Conservation (phyloP, 2,329 filamentous ascomycete species). For the Diaporthe nobilis region DNA sequence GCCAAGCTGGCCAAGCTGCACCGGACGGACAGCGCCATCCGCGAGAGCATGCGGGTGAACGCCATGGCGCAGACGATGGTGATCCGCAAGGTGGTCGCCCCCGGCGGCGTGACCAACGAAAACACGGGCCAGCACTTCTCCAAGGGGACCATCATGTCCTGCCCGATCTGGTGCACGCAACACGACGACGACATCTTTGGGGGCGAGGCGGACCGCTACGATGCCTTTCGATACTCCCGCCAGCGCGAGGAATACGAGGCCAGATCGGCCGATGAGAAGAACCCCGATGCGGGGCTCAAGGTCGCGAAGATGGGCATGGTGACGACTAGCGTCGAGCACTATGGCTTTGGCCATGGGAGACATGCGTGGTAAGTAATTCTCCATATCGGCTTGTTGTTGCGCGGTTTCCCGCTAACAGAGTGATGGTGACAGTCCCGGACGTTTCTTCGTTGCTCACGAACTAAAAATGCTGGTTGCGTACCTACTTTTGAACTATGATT, state of each 20-base stretch:
- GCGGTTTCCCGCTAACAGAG: not conserved
- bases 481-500: conserved; percentile 66
- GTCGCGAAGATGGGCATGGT: conserved; percentile 64
- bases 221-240: conserved; percentile 64
- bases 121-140: conserved; percentile 42
- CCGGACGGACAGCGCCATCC: conserved; percentile 65
- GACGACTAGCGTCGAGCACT: conserved; percentile 64
- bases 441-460: conserved; percentile 70
- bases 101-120: conserved; percentile 53
- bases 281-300: conserved; percentile 50
- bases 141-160: conserved; percentile 49
- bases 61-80: conserved; percentile 62
- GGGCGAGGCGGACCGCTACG: conserved; percentile 57
- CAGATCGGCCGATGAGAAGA: conserved; percentile 48
- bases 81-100: conserved; percentile 60
- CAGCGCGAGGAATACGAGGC: conserved; percentile 56
- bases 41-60: conserved; percentile 66
- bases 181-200: conserved; percentile 62
- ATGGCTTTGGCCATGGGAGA: conserved; percentile 70
- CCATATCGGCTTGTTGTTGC: not conserved
- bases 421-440: conserved; percentile 57
- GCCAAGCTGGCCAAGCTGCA: conserved; percentile 57
- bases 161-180: conserved; percentile 61
- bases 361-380: conserved; percentile 60
- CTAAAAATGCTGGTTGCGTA: conserved; percentile 68